Conservation (phyloP, 805 yeast genomes). For the Yarrowia keelungensis region DNA sequence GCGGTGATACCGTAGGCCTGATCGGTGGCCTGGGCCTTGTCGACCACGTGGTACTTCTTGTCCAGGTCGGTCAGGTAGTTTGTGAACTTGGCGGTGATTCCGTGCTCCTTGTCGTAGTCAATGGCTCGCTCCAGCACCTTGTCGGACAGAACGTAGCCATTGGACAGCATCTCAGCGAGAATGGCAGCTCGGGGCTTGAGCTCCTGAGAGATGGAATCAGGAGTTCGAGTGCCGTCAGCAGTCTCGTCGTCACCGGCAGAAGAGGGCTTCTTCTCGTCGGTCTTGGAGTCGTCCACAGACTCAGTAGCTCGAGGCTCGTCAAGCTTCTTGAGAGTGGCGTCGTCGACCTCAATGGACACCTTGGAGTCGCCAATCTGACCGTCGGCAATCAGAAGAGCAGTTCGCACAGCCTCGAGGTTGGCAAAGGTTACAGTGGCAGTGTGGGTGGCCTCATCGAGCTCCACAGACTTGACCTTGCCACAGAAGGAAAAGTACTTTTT, state of each 20-base stretch:
- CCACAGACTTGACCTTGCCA: constrained; percentile 57
- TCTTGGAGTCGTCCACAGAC: constrained; percentile 4
- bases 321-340: constrained; percentile 43
- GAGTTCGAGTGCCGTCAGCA: constrained; percentile 43
- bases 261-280: constrained; percentile 42
- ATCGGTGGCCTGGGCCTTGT: constrained; percentile 58
- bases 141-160: constrained; percentile 76
- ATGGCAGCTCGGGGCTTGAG: constrained; percentile 77
- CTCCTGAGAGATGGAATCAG: constrained; percentile 70
- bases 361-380: constrained; percentile 71
- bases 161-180: constrained; percentile 74
- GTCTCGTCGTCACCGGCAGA: constrained; percentile 42
- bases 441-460: constrained; percentile 46
- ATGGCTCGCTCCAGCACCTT: constrained; percentile 65
- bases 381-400: constrained; percentile 74
- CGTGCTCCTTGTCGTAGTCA: constrained; percentile 69
- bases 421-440: constrained; percentile 63
- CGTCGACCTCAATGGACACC: constrained; percentile 55
- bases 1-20: constrained; percentile 54
- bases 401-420: constrained; percentile 65
- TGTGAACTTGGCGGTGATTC: constrained; percentile 63
- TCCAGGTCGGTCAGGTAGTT: constrained; percentile 63
- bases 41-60: constrained; percentile 64
- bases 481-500: constrained; percentile 77
- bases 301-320: constrained; percentile 23